Conservation (phyloP, 163 green algal genomes). For the Chlorella variabilis region DNA sequence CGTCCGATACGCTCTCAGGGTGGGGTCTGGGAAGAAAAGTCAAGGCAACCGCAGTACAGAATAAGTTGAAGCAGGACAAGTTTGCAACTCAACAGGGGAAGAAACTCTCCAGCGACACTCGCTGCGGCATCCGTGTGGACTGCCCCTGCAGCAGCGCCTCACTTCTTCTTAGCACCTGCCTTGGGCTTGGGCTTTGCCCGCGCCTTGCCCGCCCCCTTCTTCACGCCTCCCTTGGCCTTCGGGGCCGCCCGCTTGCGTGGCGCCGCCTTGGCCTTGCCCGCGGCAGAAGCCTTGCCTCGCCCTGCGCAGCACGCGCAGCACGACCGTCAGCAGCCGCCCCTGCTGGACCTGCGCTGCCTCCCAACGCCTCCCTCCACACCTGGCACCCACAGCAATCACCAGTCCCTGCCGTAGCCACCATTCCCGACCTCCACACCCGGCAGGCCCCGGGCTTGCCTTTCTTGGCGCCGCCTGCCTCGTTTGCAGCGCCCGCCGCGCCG, state of each 20-base stretch:
- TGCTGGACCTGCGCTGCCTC: too few relatives aligned
- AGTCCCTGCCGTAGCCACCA: not conserved
- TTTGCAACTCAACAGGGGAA: too few relatives aligned
- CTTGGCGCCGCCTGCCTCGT: not conserved
- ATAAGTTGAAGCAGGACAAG: too few relatives aligned
- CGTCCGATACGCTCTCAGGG: too few relatives aligned
- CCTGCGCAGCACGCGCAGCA: not conserved
- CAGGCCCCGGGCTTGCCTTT: not conserved
- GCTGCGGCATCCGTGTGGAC: too few relatives aligned
- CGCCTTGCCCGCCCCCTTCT: constrained; percentile 19
- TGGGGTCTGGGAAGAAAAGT: too few relatives aligned
- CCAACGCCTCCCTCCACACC: not conserved
- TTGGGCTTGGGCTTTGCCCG: constrained; percentile 26
- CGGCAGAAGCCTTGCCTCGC: constrained; percentile 17
- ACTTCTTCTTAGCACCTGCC: constrained; percentile 13
- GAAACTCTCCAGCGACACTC: too few relatives aligned
- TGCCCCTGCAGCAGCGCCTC: too few relatives aligned
- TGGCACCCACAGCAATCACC: not conserved
- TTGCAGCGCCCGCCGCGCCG: not conserved
- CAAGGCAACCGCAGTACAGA: too few relatives aligned
- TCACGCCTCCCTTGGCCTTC: constrained; percentile 34
- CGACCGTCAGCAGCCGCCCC: too few relatives aligned
- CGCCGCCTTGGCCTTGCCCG: constrained; percentile 17
- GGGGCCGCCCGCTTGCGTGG: constrained; percentile 9
- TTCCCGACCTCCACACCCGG: not conserved